Base-by-base conservation (phyloP, 164 flowering plant species). In the Nymphaea colorata region DNA sequence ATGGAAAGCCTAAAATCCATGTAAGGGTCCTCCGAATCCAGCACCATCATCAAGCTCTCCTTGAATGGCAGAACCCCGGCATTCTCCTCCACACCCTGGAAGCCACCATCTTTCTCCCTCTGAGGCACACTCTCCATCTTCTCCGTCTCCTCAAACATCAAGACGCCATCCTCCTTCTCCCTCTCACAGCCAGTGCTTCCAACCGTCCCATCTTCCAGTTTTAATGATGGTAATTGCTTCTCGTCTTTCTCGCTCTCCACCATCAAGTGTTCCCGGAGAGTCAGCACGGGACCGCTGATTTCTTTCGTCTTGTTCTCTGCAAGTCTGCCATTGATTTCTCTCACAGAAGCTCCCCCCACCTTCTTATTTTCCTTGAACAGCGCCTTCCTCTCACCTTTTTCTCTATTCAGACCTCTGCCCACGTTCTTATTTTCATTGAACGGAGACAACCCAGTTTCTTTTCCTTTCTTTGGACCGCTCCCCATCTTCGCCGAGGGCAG, bases 21-120 rank as follows among this genome's bases (percentile, higher is more conserved):
- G 65, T 77, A 83, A 4, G 98, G 98, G 59, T 93, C 84, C 6
- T 65, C 69, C 0, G 98, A 93, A 18, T 88, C 95, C 84, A 90
- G 74, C 1, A 87, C 76, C 78, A 86, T 43, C 17, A 73, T 81
- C 64, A 83, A 77, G 62, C 88, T 84, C 59, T 87, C 88, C 69
- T 82, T 76, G 43, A 81, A 79, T 4, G 76, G 72, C 7, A 70
- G 18, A 67, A 41, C 69, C 15, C 64, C 78, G 5, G 4, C 67
- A 55, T 55, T 17, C n/a, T 61, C 64, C 64, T 61, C 42, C 7
- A 17, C n/a, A 10, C 3, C 64, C 57, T 8, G 14, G 14, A 51
- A 10, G 12, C 57, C 14, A 51, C 3, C 15, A 51, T 10, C 57
- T 51, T 51, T 15, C 57, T 25, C 8, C 57, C 5, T 51, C 57